These are phyloP conservation scores for Aspergillus sp. DNA, from an alignment of 2,329 filamentous ascomycete genomes.

Conservation along the genomic window DNA sequence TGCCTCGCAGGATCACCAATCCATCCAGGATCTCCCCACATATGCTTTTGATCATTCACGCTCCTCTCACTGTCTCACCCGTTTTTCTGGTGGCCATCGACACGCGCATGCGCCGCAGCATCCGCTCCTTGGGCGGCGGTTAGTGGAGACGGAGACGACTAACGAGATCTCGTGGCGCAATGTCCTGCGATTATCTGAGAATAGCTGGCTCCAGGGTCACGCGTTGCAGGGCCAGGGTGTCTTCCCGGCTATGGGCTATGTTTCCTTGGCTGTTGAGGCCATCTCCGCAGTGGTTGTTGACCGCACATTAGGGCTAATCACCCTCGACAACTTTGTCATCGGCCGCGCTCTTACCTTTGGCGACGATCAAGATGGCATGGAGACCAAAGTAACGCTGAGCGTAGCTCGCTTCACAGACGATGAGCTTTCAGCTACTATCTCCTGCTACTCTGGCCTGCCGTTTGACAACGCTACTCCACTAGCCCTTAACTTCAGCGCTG, in stretches of 20 bases:
- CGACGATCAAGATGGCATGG: not conserved
- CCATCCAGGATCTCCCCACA: not conserved
- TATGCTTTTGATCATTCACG: constrained; percentile 1
- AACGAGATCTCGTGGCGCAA: constrained; percentile 1
- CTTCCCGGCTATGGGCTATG: constrained; percentile 1
- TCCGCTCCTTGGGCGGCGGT: not conserved
- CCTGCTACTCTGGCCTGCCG: not conserved
- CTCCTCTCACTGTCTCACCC: too few relatives aligned
- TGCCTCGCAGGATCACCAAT: constrained; percentile 5
- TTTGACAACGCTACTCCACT: not conserved
- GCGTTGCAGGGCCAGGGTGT: not conserved
- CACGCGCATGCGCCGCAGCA: too few relatives aligned
- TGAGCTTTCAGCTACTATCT: constrained; percentile 1
- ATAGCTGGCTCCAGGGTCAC: constrained; percentile 1
- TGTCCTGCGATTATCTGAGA: constrained; percentile 3
- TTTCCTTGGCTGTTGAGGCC: not conserved
- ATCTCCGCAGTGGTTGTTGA: not conserved
- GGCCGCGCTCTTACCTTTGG: constrained; percentile 2
- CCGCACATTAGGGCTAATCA: constrained; percentile 1
- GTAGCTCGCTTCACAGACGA: too few relatives aligned
- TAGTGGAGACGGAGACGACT: not conserved
- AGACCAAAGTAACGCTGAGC: constrained; percentile 1
- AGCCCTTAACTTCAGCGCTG: constrained; percentile 1
- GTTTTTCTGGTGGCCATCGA: too few relatives aligned
- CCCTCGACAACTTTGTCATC: constrained; percentile 2